phyloP scores from a whole-genome alignment of 2,329 filamentous ascomycete genomes.

The Aureobasidium zeae region DNA sequence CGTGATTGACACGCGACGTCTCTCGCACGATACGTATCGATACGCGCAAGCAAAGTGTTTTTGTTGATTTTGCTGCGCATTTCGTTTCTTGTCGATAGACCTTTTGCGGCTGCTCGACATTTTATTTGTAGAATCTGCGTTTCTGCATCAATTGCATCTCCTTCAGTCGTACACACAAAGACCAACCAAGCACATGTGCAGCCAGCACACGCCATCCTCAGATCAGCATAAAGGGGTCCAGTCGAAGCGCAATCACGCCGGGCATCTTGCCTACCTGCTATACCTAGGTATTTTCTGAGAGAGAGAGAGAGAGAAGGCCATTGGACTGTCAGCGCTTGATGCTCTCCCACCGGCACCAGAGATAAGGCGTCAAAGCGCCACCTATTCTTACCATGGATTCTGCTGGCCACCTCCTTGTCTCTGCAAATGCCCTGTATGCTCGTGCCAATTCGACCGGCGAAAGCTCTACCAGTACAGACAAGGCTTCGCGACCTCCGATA shows the following conservation, averaged over 20 bases:
- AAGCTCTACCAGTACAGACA: conserved; percentile 17
- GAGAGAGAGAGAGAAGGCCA: background rate
- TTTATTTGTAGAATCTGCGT: too few relatives aligned
- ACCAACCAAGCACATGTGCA: too few relatives aligned
- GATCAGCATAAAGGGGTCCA: background rate
- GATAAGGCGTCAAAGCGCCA: conserved; percentile 6
- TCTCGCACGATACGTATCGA: background rate
- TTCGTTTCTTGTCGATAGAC: background rate
- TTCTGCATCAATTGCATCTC: too few relatives aligned
- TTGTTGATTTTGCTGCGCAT: background rate
- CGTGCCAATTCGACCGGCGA: conserved; percentile 33
- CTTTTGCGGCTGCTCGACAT: too few relatives aligned
- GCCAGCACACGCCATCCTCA: too few relatives aligned
- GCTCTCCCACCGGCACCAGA: conserved; percentile 6
- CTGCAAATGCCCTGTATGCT: conserved; percentile 37
- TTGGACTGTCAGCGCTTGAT: conserved; percentile 9
- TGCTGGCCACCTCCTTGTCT: conserved; percentile 30
- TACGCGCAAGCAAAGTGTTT: too few relatives aligned
- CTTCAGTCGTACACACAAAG: too few relatives aligned
- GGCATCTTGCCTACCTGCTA: background rate
- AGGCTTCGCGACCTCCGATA: conserved; percentile 39
- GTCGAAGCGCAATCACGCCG: background rate
- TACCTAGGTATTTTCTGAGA: background rate
- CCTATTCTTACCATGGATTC: conserved; percentile 34
- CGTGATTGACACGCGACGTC: conserved; percentile 2